Evolutionary conservation across 768 basidiomycete species (phyloP).

Genomic region (Kwoniella sp.): DNA sequence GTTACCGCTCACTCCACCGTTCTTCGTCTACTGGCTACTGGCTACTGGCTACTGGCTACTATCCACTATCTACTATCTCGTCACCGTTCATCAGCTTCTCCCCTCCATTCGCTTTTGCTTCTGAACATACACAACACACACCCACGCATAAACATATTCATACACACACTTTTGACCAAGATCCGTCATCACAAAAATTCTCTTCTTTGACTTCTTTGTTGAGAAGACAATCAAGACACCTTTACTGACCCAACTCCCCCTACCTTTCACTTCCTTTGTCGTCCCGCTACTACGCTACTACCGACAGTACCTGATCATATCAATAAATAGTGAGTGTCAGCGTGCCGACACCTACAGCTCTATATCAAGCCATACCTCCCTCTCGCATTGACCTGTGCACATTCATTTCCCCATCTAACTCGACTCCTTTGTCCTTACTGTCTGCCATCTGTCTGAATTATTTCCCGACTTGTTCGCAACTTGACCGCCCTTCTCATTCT

Average conservation of each 20-base stretch:
- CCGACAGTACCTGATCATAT: neutral
- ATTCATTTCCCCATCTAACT: too few relatives aligned
- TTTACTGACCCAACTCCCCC: neutral
- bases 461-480: too few relatives aligned
- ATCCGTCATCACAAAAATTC: neutral
- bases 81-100: neutral
- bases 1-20: neutral
- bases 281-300: too few relatives aligned
- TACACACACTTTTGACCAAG: neutral
- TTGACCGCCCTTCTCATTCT: too few relatives aligned
- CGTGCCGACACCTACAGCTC: too few relatives aligned
- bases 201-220: neutral
- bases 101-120: too few relatives aligned
- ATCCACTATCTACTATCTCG: neutral
- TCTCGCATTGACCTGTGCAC: too few relatives aligned
- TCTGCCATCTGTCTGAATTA: too few relatives aligned
- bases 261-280: conserved; percentile 2
- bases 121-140: too few relatives aligned
- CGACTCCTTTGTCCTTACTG: too few relatives aligned
- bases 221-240: too few relatives aligned
- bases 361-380: too few relatives aligned
- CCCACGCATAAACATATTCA: neutral
- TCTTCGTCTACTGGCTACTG: neutral
- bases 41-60: neutral
- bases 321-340: neutral